Conservation (phyloP, 768 basidiomycete genomes). For the Suillus spraguei region DNA sequence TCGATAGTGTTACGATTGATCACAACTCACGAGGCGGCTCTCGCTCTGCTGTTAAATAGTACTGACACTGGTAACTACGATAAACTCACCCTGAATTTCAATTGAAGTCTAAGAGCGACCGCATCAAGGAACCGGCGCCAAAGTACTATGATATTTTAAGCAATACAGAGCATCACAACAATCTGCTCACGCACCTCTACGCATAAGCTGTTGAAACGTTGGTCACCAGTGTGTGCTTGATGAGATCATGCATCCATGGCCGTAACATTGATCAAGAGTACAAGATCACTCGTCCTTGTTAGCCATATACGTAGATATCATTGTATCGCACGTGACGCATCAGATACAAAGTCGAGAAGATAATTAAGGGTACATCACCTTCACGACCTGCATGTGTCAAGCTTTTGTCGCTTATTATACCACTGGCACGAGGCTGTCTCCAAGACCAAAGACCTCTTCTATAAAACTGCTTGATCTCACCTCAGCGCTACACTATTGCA, state of each 20-base stretch:
- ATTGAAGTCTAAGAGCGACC: no score
- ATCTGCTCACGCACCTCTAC: neutral
- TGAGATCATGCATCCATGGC: neutral
- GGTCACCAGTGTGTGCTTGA: neutral
- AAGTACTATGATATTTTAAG: no score
- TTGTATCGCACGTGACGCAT: no score
- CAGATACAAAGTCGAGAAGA: neutral
- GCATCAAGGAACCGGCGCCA: no score
- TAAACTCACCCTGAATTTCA: no score
- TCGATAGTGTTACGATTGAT: neutral
- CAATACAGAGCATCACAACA: neutral
- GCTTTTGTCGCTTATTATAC: neutral
- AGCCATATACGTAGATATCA: no score
- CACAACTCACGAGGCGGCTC: neutral
- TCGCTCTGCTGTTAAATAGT: no score
- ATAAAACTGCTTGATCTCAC: neutral
- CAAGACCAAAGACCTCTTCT: neutral
- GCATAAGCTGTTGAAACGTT: neutral
- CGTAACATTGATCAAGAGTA: neutral
- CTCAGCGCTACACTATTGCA: neutral
- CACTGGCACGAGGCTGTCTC: neutral
- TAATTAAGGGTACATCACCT: neutral
- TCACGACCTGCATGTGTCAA: neutral
- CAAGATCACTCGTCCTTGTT: neutral
- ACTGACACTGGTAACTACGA: neutral